Conservation (phyloP, 164 flowering plant species). For the Umbellularia californica region DNA sequence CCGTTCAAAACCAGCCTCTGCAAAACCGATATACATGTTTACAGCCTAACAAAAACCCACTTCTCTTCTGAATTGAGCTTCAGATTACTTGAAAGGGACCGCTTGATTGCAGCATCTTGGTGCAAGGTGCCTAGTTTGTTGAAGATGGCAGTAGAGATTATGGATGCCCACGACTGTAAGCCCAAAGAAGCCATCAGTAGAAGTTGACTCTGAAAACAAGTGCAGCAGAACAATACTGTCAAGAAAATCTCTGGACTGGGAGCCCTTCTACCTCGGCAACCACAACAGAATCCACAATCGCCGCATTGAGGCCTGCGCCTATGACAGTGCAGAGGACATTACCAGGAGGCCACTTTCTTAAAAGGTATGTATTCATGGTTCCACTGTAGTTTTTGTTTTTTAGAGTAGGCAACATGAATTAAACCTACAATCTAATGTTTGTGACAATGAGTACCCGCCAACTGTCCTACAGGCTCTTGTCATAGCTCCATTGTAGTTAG, state of each 20-base stretch:
- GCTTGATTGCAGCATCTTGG: slow-evolving; percentile 12
- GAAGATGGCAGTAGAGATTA: slow-evolving; percentile 23
- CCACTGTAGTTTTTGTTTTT: slow-evolving; percentile 3
- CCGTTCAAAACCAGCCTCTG: too few relatives aligned
- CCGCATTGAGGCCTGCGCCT: slow-evolving; percentile 12
- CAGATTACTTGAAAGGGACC: slow-evolving; percentile 7
- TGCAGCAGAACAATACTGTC: slow-evolving; percentile 10
- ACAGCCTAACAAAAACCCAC: slow-evolving; percentile 3
- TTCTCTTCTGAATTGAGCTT: slow-evolving; percentile 16
- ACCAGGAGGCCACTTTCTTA: slow-evolving; percentile 15
- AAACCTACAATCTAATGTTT: too few relatives aligned
- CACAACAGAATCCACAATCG: neutral
- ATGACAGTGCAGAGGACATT: slow-evolving; percentile 12
- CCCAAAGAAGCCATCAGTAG: slow-evolving; percentile 18
- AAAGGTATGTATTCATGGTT: slow-evolving; percentile 19
- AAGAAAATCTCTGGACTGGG: slow-evolving; percentile 17
- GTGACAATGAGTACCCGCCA: too few relatives aligned
- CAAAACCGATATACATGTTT: too few relatives aligned
- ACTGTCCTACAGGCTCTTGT: too few relatives aligned
- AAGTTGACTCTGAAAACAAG: slow-evolving; percentile 16
- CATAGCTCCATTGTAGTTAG: slow-evolving; percentile 6
- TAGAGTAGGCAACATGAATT: too few relatives aligned
- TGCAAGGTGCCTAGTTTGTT: slow-evolving; percentile 7
- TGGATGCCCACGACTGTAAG: slow-evolving; percentile 23
- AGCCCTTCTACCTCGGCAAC: slow-evolving; percentile 13